A percentile compares a stretch with the other conserved stretches of the same genome.
These are phyloP conservation scores for Medicago arabica DNA, from an alignment of 306 rosid species.

Conservation along the genomic window DNA sequence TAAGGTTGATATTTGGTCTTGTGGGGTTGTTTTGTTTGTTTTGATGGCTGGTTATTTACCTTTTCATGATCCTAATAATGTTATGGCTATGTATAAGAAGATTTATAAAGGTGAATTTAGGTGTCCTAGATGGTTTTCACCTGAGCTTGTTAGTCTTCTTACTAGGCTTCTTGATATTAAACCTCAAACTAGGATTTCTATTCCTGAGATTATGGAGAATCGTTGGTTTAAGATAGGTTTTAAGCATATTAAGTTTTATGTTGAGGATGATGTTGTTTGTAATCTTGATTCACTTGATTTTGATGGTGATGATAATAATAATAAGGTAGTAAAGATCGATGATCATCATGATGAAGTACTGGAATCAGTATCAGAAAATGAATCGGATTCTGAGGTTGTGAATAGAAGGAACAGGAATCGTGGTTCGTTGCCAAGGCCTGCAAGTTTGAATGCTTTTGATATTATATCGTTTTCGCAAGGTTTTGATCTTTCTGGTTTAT, in stretches of 20 bases:
- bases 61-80: constrained; percentile 49
- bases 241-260: constrained; percentile 54
- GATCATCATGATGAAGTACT: constrained; percentile 22
- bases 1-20: constrained; percentile 67
- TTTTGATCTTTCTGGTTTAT: constrained; percentile 64
- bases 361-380: neutral
- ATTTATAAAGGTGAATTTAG: constrained; percentile 58
- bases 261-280: constrained; percentile 58
- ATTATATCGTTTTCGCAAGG: constrained; percentile 68
- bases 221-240: constrained; percentile 60
- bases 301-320: constrained; percentile 19
- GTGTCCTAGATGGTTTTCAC: constrained; percentile 65
- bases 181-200: constrained; percentile 54
- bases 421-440: constrained; percentile 51
- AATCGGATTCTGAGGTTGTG: constrained; percentile 46
- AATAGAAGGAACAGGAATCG: neutral
- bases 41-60: constrained; percentile 64
- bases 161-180: constrained; percentile 54
- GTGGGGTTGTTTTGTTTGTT: constrained; percentile 61
- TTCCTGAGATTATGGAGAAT: constrained; percentile 56
- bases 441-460: constrained; percentile 69
- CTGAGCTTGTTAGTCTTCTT: constrained; percentile 39
- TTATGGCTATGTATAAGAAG: constrained; percentile 62
- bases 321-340: neutral
- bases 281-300: constrained; percentile 5